Percentiles rank a stretch among this genome's conserved stretches.
These are phyloP conservation scores for Coemansia sp. DNA, from an alignment of 192 early-diverging fungal species.

Conservation along the genomic window DNA sequence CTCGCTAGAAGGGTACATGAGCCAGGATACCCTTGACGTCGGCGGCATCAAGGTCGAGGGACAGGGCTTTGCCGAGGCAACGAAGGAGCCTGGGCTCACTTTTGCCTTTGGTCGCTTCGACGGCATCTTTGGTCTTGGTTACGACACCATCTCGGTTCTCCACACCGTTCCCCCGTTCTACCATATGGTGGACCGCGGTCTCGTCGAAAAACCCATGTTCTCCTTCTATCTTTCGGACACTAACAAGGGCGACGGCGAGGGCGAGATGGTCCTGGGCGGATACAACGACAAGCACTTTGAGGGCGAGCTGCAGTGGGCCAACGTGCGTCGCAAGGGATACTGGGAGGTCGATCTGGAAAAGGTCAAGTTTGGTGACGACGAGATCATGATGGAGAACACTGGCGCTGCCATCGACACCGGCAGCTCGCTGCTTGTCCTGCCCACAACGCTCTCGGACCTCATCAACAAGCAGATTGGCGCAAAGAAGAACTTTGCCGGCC, in stretches of 20 bases:
- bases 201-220: constrained; percentile 85
- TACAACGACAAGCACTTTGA: constrained; percentile 71
- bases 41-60: constrained; percentile 67
- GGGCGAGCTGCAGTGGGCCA: constrained; percentile 73
- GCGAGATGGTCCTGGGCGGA: constrained; percentile 89
- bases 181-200: constrained; percentile 76
- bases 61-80: constrained; percentile 93
- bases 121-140: constrained; percentile 93
- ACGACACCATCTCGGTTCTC: constrained; percentile 84
- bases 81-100: constrained; percentile 92
- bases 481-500: constrained; percentile 89
- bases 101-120: constrained; percentile 96
- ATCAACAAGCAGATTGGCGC: constrained; percentile 91
- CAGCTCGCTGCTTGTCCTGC: constrained; percentile 78
- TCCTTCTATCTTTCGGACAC: constrained; percentile 82
- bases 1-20: constrained; percentile 91
- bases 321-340: constrained; percentile 88
- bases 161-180: constrained; percentile 93
- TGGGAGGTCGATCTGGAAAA: constrained; percentile 92
- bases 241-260: constrained; percentile 57
- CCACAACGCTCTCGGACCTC: constrained; percentile 73
- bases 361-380: constrained; percentile 75
- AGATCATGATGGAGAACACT: constrained; percentile 60
- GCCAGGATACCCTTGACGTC: constrained; percentile 70
- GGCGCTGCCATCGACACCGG: constrained; percentile 93